A percentile compares a stretch with the other conserved stretches of the same genome.
Conservation (phyloP, 768 basidiomycete species). For the Auricularia sp. region DNA sequence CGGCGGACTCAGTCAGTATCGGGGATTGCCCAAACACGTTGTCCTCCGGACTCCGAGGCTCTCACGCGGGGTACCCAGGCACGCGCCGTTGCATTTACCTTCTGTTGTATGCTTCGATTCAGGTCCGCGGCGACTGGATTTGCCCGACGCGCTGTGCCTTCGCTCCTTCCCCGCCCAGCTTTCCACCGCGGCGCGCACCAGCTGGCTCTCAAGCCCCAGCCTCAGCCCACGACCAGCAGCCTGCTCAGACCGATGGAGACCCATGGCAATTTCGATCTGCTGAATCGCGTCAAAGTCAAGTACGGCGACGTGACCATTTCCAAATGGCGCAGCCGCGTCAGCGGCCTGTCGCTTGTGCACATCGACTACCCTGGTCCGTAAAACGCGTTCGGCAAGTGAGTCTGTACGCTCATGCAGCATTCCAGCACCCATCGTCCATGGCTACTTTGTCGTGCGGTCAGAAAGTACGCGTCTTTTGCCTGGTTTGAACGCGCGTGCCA, state of each 20-base stretch:
- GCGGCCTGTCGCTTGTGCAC: constrained; percentile 85
- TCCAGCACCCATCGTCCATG: constrained; percentile 77
- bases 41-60: no score
- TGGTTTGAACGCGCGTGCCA: not conserved
- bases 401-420: not conserved
- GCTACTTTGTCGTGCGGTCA: constrained; percentile 81
- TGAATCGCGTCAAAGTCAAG: constrained; percentile 64
- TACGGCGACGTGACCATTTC: constrained; percentile 73
- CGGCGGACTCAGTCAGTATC: no score
- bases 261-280: constrained; percentile 75
- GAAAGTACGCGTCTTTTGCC: constrained; percentile 51
- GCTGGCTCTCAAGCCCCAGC: not conserved
- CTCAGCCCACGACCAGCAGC: not conserved
- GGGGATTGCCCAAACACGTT: no score
- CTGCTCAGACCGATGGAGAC: constrained; percentile 14
- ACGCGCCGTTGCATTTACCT: no score
- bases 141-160: no score
- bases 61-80: no score
- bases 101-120: no score
- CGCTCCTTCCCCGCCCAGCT: no score
- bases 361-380: constrained; percentile 75
- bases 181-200: not conserved
- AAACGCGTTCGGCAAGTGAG: not conserved
- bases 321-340: constrained; percentile 80
- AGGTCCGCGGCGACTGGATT: no score